phyloP scores from a whole-genome alignment of 2,329 filamentous ascomycete species.

The Akanthomyces uredinophilus region DNA sequence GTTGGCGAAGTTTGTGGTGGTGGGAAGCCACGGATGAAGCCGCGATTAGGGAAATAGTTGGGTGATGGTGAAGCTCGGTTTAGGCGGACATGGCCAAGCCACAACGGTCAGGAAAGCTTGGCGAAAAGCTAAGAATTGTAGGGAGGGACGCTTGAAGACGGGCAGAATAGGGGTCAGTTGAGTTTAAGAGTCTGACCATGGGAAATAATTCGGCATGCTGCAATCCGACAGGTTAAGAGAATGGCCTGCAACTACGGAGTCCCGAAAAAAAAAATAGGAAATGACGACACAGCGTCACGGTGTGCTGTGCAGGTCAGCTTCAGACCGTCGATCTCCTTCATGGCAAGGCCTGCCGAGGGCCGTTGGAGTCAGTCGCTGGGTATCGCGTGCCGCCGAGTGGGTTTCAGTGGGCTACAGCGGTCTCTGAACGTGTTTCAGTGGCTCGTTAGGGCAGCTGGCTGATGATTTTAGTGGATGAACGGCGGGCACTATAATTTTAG shows the following conservation, averaged over 20 bases:
- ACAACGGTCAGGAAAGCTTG: conserved; percentile 11
- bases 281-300: conserved; percentile 9
- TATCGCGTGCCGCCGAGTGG: neutral
- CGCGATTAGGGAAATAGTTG: too few relatives aligned
- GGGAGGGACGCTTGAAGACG: neutral
- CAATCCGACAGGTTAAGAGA: neutral
- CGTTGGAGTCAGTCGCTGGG: neutral
- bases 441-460: neutral
- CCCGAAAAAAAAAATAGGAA: neutral
- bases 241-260: neutral
- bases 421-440: neutral
- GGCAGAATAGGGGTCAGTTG: neutral
- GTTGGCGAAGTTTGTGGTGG: neutral
- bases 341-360: neutral
- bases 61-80: too few relatives aligned
- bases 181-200: neutral
- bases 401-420: neutral
- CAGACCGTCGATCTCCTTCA: neutral
- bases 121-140: neutral
- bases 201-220: neutral
- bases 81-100: neutral
- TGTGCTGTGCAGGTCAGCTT: neutral
- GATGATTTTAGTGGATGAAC: neutral
- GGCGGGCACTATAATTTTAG: neutral
- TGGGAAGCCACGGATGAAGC: neutral